Evolutionary conservation across 768 basidiomycete species (phyloP).

Genomic region (Boletus eberwhitei): DNA sequence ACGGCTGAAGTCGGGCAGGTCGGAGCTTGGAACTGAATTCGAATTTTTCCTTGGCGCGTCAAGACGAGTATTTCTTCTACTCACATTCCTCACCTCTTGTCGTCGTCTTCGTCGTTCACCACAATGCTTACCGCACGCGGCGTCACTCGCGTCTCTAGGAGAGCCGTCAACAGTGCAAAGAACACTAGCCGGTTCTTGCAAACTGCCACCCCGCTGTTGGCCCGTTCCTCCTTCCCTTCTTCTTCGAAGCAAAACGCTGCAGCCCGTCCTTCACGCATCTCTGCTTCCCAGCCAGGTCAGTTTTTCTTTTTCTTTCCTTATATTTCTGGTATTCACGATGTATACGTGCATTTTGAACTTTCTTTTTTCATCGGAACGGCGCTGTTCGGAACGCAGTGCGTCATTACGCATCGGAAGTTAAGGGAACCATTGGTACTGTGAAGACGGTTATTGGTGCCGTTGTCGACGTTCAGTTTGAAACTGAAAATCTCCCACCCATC

Average conservation of each 20-base stretch:
- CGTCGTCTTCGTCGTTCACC: conserved; percentile 38
- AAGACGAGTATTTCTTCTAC: conserved; percentile 33
- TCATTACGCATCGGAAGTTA: conserved; percentile 89
- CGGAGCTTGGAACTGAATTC: conserved; percentile 29
- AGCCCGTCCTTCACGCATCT: conserved; percentile 47
- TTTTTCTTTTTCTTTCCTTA: conserved; percentile 12
- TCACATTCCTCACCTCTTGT: conserved; percentile 13
- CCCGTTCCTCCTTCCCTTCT: conserved; percentile 48
- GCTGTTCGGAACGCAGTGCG: conserved; percentile 48
- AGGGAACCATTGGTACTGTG: conserved; percentile 68
- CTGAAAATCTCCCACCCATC: conserved; percentile 88
- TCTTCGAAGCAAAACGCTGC: conserved; percentile 43
- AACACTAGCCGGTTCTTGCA: conserved; percentile 80
- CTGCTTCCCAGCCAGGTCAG: conserved; percentile 54
- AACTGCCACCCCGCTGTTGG: conserved; percentile 58
- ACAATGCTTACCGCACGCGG: conserved; percentile 83
- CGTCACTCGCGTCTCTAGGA: conserved; percentile 83
- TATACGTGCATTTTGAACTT: background rate
- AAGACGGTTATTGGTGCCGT: conserved; percentile 99
- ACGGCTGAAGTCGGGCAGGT: conserved; percentile 31
- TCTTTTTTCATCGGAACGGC: background rate
- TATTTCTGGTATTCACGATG: background rate
- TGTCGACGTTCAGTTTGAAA: conserved; percentile 98
- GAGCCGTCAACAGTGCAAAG: conserved; percentile 72
- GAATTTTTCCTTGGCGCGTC: conserved; percentile 18